These are phyloP conservation scores for Lepidium aucheri DNA, from an alignment of 345 rosid genomes.

Conservation along the genomic window DNA sequence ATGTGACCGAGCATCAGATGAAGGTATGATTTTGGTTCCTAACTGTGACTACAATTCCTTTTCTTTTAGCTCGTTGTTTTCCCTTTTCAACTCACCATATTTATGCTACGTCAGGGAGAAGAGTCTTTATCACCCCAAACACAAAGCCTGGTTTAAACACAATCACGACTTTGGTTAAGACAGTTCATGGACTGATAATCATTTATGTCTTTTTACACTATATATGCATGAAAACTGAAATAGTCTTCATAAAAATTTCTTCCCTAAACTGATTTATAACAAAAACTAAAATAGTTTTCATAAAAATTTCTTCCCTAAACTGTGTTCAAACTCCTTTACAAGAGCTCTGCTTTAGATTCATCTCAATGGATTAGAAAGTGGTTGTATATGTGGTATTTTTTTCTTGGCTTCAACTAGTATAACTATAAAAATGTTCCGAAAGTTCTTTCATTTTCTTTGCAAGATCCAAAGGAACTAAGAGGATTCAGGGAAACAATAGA, in stretches of 20 bases:
- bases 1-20: constrained; percentile 60
- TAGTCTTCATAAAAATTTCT: background rate
- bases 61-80: background rate
- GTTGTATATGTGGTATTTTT: too few species aligned
- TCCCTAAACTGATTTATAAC: constrained; percentile 15
- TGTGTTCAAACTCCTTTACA: too few species aligned
- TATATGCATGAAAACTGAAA: background rate
- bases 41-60: background rate
- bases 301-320: too few species aligned
- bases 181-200: constrained; percentile 65
- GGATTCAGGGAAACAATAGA: too few species aligned
- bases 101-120: constrained; percentile 41
- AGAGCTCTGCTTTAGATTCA: too few species aligned
- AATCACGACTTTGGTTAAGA: constrained; percentile 51
- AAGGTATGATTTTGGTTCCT: constrained; percentile 43
- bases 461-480: too few species aligned
- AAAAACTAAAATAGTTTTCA: constrained; percentile 13
- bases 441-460: too few species aligned
- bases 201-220: background rate
- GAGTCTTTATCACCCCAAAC: constrained; percentile 61
- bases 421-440: too few species aligned
- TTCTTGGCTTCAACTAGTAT: too few species aligned
- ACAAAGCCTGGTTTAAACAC: constrained; percentile 62
- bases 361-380: too few species aligned
- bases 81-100: constrained; percentile 2